These are phyloP conservation scores for Beverwykella pulmonaria DNA, from an alignment of 495 filamentous ascomycete species.

Conservation along the genomic window DNA sequence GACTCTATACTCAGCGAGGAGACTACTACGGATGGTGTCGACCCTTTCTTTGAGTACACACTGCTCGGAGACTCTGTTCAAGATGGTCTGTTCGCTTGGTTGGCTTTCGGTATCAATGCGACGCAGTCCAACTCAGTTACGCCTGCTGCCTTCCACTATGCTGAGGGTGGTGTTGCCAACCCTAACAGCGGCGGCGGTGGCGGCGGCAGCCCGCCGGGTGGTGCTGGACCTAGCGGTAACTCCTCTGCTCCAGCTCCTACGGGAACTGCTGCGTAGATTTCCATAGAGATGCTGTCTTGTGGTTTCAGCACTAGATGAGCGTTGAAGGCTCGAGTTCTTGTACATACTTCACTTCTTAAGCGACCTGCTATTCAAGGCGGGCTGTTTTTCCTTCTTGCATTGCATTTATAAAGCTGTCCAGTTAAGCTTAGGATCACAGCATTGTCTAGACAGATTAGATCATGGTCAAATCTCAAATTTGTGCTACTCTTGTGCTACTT, in stretches of 20 bases:
- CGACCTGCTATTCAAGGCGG: no score
- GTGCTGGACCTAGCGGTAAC: neutral
- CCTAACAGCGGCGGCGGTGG: constrained; percentile 16
- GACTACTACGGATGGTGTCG: constrained; percentile 49
- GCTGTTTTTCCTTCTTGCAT: no score
- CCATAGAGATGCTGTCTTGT: no score
- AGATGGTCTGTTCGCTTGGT: constrained; percentile 59
- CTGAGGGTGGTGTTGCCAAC: constrained; percentile 26
- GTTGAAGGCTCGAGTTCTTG: no score
- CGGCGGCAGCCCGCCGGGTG: constrained; percentile 8
- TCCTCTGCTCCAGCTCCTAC: neutral
- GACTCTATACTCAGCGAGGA: constrained; percentile 54
- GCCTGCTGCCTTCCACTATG: constrained; percentile 11
- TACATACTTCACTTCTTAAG: no score
- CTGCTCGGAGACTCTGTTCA: constrained; percentile 54
- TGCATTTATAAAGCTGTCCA: no score
- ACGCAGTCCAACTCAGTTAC: constrained; percentile 8
- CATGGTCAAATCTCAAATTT: no score
- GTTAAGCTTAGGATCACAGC: no score
- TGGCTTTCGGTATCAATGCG: constrained; percentile 58
- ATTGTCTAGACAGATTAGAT: no score
- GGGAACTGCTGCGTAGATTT: neutral
- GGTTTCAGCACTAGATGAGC: no score
- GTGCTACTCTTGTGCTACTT: no score
- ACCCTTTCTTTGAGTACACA: constrained; percentile 62